These are phyloP conservation scores for Parastagonospora nodorum DNA, from an alignment of 2,329 filamentous ascomycete species.

Conservation along the genomic window DNA sequence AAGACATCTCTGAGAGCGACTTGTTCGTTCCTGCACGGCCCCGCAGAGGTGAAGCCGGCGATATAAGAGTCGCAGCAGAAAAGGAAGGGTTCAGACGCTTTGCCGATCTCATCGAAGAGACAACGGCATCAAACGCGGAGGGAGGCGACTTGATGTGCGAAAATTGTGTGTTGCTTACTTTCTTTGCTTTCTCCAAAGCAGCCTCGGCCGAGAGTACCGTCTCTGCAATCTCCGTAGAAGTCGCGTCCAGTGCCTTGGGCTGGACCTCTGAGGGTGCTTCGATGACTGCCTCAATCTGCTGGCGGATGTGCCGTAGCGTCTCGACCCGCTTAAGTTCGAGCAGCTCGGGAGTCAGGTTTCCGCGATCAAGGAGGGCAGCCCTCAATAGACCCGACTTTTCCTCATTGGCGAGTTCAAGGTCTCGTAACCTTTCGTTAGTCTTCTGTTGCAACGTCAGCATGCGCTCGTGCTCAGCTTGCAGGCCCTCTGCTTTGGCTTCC, in stretches of 20 bases:
- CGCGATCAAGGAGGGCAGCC: constrained; percentile 38
- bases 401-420: constrained; percentile 43
- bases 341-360: constrained; percentile 40
- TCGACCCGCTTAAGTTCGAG: constrained; percentile 39
- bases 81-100: constrained; percentile 23
- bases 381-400: constrained; percentile 43
- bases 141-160: constrained; percentile 22
- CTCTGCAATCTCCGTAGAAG: constrained; percentile 42
- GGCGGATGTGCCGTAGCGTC: constrained; percentile 37
- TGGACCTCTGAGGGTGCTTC: constrained; percentile 39
- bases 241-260: constrained; percentile 35
- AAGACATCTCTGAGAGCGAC: constrained; percentile 25
- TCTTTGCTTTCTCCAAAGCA: constrained; percentile 43
- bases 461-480: constrained; percentile 44
- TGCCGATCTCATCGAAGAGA: constrained; percentile 23
- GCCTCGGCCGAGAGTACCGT: constrained; percentile 40
- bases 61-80: constrained; percentile 29
- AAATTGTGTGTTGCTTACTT: constrained; percentile 42
- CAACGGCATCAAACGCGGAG: constrained; percentile 27
- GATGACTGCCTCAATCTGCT: constrained; percentile 39
- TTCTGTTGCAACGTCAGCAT: constrained; percentile 41
- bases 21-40: constrained; percentile 15
- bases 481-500: constrained; percentile 31
- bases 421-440: constrained; percentile 40
- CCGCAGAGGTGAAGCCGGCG: constrained; percentile 15